Evolutionary conservation across 148 eudicot species (phyloP), one percentile per base, ranked within the genome.

Genomic region (Nepenthes mirabilis): DNA sequence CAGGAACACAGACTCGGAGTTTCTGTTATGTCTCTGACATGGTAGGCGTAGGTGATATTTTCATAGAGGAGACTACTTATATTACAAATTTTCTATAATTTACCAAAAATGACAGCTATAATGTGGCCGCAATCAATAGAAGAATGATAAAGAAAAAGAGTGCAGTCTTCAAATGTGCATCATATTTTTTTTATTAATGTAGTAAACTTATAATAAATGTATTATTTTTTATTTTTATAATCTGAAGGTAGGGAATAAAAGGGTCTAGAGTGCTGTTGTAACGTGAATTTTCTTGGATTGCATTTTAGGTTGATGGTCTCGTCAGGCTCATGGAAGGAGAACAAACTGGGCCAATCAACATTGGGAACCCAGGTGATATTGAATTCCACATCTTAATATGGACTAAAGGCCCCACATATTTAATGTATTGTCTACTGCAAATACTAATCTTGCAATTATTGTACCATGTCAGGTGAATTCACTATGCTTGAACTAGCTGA

Each of bases 401-500:
- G 33, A 50, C 14, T 32, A 1, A 5, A 6, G 23, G 45, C 45
- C 4, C 45, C 45, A 40, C 6, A 40, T 40, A 40, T 40, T 40
- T 40, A 3, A 40, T 40, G 45, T 8, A 40, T 40, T 8, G 8
- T 40, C 8, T 40, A 40, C 45, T 40, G 4, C 8, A 40, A 10
- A 45, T 54, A 33, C 11, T 62, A 11, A 9, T 34, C n/a, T 43
- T 1, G 55, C 9, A 48, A 12, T 36, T 2, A 35, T 55, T 62
- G 60, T 14, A 34, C 54, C 34, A 35, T 7, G 35, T 56, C 77
- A 89, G 97, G 97, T 83, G 99, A 94, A 86, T 94, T 94, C 59
- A 94, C 99, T 32, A 94, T 94, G 95, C 68, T 83, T 65, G 97
- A 94, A 76, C 97, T 94, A 56, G 99, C 99, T 36, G 97, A 94